Base-by-base conservation (phyloP, 2,329 filamentous ascomycete species). In the Penicillium rolfsii region DNA sequence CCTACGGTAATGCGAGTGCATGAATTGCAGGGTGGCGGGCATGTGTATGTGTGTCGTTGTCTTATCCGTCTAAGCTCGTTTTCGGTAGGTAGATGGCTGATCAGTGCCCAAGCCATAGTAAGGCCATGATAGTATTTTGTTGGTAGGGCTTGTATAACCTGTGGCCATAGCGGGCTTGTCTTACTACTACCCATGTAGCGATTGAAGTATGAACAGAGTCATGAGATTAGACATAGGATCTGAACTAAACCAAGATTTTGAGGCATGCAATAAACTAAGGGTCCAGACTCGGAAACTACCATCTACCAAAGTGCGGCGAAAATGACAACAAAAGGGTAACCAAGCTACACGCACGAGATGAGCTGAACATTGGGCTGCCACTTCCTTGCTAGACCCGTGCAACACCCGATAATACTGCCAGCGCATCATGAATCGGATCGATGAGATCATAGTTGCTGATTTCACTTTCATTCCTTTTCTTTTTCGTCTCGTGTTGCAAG, bases 21-120 rank as follows among this genome's bases (percentile, higher is more conserved):
- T 62, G 56, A 52, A 62, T 53, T 65, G 64, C 66, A 68, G 64
- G 60, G 45, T 59, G 53, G 49, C 49, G 53, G 53, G 16, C 53
- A 33, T 55, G 40, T 56, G 45, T 55, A 28, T 55, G 52, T 59
- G 41, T 58, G 49, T 57, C 55, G 59, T 62, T 46, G 63, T 41
- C 53, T 48, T 48, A 50, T 63, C 36, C 36, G n/a, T 46, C 49
- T 35, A 57, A 40, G 33, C 36, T 11, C 26, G 14, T 49, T 43
- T 19, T 38, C 19, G 52, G 9, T 16, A 30, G 35, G 38, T 36
- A n/a, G 52, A 33, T 24, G 36, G 52, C 35, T 30, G 52, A 54
- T 53, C 50, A 38, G 33, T 33, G 52, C 52, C 52, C 52, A 54
- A 33, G 30, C 30, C 30, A 33, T 33, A 33, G 9, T 33, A 33